Base-by-base conservation (phyloP, 805 yeast species). In the Sungouiella blattae region DNA sequence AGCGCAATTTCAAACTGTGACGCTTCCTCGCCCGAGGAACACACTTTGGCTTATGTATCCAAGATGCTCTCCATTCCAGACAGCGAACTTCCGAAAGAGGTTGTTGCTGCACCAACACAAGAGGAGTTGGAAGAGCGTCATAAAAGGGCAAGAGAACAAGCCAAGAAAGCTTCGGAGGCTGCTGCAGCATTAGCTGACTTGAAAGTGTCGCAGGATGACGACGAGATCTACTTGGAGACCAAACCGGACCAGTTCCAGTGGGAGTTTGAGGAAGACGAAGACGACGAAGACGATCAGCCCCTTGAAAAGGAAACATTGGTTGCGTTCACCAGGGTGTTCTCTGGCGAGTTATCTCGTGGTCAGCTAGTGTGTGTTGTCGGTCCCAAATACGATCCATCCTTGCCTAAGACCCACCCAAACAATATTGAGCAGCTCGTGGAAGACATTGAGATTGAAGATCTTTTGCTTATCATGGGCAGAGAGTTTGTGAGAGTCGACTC, bases 381-480 rank as follows among this genome's bases (percentile, higher is more conserved):
- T 1, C 98, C 99, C 2, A 83, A 86, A 51, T 91, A 81, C 56
- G 83, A 84, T 52, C 94, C 96, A 0, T 35, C 62, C 1, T 50
- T 61, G 24, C 61, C 68, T 1, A 54, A 50, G 18, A 58, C 46
- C 18, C 53, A 57, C 37, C 50, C 53, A 1, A 46, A 51, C 8
- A 61, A 68, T 26, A 80, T 80, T 12, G 64, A 58, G 7, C 80
- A 80, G 46, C 74, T 81, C 40, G 64, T 72, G 18, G 64, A 75
- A 18, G 73, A 70, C 5, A 75, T 83, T 1, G 77, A 71, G 11
- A 72, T 93, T 24, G 73, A 83, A 5, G 84, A 81, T 28, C 62
- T 93, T 26, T 89, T 77, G 50, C 62, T 93, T 36, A 68, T 93
- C 36, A 93, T 93, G 98, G 99, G 98, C 13, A 71, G 91, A 45